These are phyloP conservation scores for Fraxinus dipetala DNA, from an alignment of 305 asterid genomes.

Conservation along the genomic window DNA sequence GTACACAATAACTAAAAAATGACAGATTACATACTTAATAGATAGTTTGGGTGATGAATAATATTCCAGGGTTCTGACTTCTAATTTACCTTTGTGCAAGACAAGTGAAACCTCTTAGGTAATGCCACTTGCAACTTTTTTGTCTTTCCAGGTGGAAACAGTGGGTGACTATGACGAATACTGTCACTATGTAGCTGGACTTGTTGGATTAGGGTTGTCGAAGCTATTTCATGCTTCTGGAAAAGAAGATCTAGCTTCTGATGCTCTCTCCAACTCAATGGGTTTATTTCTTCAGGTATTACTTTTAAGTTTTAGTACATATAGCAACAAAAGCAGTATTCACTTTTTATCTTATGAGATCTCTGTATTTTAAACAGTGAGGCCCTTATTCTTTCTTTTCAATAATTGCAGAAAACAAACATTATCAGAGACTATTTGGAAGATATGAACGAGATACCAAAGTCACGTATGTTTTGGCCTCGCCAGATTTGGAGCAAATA, in stretches of 20 bases:
- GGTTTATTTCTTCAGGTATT: slow-evolving; percentile 51
- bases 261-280: slow-evolving; percentile 49
- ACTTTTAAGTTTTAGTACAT: slow-evolving; percentile 3
- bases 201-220: slow-evolving; percentile 52
- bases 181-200: slow-evolving; percentile 56
- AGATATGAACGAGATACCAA: slow-evolving; percentile 95
- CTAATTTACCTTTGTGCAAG: neutral
- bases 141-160: slow-evolving; percentile 47
- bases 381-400: slow-evolving; percentile 10
- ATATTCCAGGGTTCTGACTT: neutral
- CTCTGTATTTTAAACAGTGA: neutral
- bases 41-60: neutral
- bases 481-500: slow-evolving; percentile 94
- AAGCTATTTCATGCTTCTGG: slow-evolving; percentile 55
- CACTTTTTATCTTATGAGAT: slow-evolving; percentile 6
- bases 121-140: neutral
- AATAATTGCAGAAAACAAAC: slow-evolving; percentile 68
- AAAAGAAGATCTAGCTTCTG: slow-evolving; percentile 41
- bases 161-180: slow-evolving; percentile 49
- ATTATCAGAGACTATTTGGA: slow-evolving; percentile 91
- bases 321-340: slow-evolving; percentile 11
- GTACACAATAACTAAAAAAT: neutral
- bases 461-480: slow-evolving; percentile 99
- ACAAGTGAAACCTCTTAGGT: neutral
- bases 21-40: neutral